These are phyloP conservation scores for Suhomyces maxii DNA, from an alignment of 1,139 yeast genomes.

Conservation along the genomic window DNA sequence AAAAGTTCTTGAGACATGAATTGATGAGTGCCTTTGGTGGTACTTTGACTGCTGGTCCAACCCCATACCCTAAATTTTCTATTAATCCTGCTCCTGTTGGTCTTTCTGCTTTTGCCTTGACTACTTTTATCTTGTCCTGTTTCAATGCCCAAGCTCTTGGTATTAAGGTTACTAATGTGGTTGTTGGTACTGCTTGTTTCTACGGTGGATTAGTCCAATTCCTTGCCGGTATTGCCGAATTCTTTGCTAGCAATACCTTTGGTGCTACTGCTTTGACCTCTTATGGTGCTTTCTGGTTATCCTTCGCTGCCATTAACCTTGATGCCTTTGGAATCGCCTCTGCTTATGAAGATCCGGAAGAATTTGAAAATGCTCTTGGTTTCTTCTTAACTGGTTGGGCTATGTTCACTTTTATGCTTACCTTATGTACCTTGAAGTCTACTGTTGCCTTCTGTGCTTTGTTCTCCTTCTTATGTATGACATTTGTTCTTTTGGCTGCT, in stretches of 20 bases:
- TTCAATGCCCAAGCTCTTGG: constrained; percentile 55
- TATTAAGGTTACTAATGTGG: constrained; percentile 45
- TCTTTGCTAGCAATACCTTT: constrained; percentile 64
- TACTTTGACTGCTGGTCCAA: constrained; percentile 38
- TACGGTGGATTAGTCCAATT: constrained; percentile 67
- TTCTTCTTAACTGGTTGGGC: constrained; percentile 68
- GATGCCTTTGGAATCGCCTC: constrained; percentile 55
- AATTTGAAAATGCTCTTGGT: constrained; percentile 54
- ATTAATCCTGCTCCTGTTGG: constrained; percentile 66
- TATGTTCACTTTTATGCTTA: constrained; percentile 58
- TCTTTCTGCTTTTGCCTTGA: constrained; percentile 51
- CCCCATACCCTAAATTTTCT: constrained; percentile 36
- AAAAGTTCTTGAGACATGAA: constrained; percentile 52
- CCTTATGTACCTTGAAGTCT: constrained; percentile 60
- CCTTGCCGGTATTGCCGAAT: constrained; percentile 66
- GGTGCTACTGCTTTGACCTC: constrained; percentile 65
- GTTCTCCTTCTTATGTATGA: constrained; percentile 53
- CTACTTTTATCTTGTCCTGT: constrained; percentile 52
- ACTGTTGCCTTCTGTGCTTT: constrained; percentile 60
- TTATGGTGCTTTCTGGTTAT: constrained; percentile 77
- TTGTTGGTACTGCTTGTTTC: constrained; percentile 52
- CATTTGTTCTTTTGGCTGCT: constrained; percentile 56
- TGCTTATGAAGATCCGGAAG: constrained; percentile 49
- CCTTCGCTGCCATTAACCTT: constrained; percentile 58
- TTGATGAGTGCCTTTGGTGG: constrained; percentile 46